Evolutionary conservation across 2,329 filamentous ascomycete genomes (phyloP).

Genomic region (Aspergillus ibericus): DNA sequence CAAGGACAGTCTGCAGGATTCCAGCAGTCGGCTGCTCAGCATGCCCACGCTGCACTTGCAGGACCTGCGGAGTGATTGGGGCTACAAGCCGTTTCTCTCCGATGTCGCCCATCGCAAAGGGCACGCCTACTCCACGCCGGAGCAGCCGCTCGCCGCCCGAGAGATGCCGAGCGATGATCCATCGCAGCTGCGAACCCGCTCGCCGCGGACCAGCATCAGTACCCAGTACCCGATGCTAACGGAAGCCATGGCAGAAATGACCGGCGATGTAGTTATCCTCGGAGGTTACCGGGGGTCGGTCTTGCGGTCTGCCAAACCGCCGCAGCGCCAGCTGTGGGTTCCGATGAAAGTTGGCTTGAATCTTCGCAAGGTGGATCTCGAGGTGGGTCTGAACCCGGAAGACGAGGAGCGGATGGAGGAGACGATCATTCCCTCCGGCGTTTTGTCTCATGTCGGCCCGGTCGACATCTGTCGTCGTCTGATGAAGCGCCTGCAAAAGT

Average conservation of each 20-base stretch:
- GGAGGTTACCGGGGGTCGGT: conserved; percentile 90
- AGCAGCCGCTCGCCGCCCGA: conserved; percentile 6
- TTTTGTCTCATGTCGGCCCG: conserved; percentile 87
- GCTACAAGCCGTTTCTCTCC: conserved; percentile 32
- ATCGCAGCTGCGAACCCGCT: conserved; percentile 15
- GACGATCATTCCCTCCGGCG: conserved; percentile 79
- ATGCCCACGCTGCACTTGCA: conserved; percentile 47
- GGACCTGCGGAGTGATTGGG: conserved; percentile 39
- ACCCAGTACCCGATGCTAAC: conserved; percentile 50
- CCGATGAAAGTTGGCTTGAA: conserved; percentile 91
- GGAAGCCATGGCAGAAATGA: conserved; percentile 66
- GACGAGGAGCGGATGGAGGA: conserved; percentile 83
- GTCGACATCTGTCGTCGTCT: conserved; percentile 84
- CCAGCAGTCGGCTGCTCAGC: conserved; percentile 65
- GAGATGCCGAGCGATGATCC: conserved; percentile 3
- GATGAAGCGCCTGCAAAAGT: conserved; percentile 73
- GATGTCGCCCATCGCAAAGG: conserved; percentile 26
- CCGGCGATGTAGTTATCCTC: conserved; percentile 82
- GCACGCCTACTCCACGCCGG: conserved; percentile 10
- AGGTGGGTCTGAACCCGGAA: conserved; percentile 76
- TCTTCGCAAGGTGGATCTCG: conserved; percentile 84
- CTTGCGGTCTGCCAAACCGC: conserved; percentile 77
- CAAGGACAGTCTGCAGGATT: conserved; percentile 81
- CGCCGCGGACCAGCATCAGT: conserved; percentile 27
- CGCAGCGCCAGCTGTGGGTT: conserved; percentile 88